Conservation (phyloP, 768 basidiomycete genomes). For the Pulveroboletus sp. region DNA sequence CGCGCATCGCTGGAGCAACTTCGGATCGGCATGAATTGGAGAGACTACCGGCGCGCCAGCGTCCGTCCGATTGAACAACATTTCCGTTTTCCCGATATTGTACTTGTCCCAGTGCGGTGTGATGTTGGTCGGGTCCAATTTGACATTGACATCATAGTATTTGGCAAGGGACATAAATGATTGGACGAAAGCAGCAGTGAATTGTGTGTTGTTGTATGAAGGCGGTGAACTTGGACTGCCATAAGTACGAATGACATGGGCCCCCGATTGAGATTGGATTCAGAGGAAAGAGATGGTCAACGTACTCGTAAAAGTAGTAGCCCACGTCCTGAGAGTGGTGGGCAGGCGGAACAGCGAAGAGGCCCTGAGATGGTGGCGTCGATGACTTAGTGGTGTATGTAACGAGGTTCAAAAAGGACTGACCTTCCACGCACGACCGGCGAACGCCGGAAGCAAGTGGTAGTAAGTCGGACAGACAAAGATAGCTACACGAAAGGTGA, state of each 20-base stretch:
- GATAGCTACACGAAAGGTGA: slow-evolving; percentile 23
- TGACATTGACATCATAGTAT: slow-evolving; percentile 22
- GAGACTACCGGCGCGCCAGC: background rate
- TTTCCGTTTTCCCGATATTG: slow-evolving; percentile 4
- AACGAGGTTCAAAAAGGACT: slow-evolving; percentile 17
- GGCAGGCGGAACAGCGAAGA: slow-evolving; percentile 31
- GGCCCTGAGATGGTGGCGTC: slow-evolving; percentile 16
- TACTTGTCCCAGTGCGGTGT: slow-evolving; percentile 15
- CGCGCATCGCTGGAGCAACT: slow-evolving; percentile 8
- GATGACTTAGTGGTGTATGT: slow-evolving; percentile 4
- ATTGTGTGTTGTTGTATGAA: slow-evolving; percentile 25
- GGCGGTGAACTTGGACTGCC: slow-evolving; percentile 1
- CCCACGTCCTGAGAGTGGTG: slow-evolving; percentile 31
- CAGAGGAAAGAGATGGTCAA: background rate
- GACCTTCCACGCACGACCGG: slow-evolving; percentile 33
- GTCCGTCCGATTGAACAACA: slow-evolving; percentile 14
- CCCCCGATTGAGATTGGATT: background rate
- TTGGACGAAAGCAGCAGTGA: slow-evolving; percentile 27
- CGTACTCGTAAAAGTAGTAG: slow-evolving; percentile 39
- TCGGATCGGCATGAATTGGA: slow-evolving; percentile 4
- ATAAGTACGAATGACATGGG: too few species aligned
- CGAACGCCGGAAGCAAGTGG: slow-evolving; percentile 28
- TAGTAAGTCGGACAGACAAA: slow-evolving; percentile 36
- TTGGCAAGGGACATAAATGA: slow-evolving; percentile 24
- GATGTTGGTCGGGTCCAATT: slow-evolving; percentile 14